Percentiles rank a stretch among this genome's conserved stretches.
These are phyloP conservation scores for Gloeophyllum trabeum DNA, from an alignment of 768 basidiomycete genomes.

Conservation along the genomic window DNA sequence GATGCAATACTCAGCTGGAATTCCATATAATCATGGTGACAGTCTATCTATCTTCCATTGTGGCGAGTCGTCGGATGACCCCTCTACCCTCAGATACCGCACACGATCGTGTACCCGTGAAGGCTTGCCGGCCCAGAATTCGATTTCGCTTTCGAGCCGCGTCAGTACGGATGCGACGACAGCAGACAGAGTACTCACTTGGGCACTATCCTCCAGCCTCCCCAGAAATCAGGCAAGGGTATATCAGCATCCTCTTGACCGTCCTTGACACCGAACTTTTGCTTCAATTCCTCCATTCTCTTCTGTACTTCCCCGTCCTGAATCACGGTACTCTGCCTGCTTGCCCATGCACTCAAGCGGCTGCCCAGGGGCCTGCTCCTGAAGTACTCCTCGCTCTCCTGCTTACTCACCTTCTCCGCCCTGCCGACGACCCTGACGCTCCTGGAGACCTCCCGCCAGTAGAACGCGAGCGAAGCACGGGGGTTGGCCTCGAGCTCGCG, in stretches of 20 bases:
- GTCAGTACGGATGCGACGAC: background rate
- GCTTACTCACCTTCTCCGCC: conserved; percentile 64
- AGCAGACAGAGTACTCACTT: conserved; percentile 37
- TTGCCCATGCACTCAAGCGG: conserved; percentile 88
- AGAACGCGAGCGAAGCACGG: conserved; percentile 74
- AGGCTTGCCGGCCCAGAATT: conserved; percentile 97
- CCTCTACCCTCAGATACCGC: conserved; percentile 51
- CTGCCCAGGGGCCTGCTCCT: conserved; percentile 72
- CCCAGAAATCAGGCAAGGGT: conserved; percentile 87
- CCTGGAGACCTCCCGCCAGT: conserved; percentile 80
- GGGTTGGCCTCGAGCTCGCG: conserved; percentile 69
- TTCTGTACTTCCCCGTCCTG: conserved; percentile 57
- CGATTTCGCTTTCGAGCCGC: conserved; percentile 62
- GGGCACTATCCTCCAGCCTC: conserved; percentile 92
- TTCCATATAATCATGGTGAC: conserved; percentile 39
- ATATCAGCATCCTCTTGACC: conserved; percentile 36
- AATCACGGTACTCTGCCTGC: conserved; percentile 75
- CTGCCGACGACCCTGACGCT: conserved; percentile 78
- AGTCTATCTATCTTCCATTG: conserved; percentile 75
- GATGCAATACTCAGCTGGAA: no score
- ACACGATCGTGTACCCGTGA: conserved; percentile 89
- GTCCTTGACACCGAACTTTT: conserved; percentile 40
- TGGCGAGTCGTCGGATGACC: conserved; percentile 33
- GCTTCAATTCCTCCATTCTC: conserved; percentile 45
- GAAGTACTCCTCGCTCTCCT: conserved; percentile 81